Base-by-base conservation (phyloP, 2,329 filamentous ascomycete genomes). In the Basipetospora chlamydospora region DNA sequence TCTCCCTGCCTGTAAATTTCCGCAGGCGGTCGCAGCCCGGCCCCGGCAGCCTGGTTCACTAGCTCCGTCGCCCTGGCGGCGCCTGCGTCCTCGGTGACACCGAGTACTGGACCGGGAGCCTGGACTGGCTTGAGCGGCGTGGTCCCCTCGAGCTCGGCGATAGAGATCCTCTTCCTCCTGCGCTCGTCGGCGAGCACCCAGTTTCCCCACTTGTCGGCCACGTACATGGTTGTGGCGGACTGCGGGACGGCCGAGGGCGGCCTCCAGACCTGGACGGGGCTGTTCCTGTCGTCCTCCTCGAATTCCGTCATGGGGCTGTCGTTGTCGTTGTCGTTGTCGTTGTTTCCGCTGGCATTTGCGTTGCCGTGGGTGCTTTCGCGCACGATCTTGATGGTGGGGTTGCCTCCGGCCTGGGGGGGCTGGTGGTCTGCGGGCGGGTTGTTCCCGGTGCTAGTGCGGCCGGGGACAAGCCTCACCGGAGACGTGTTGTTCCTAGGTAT, bases 121-220 rank as follows among this genome's bases (percentile, higher is more conserved):
- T 40, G 13, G 33, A 42, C 26, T 2, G 16, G 6, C 33, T 26
- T 17, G 4, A 35, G 11, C 3, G 25, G 37, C 12, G 26, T 25
- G 12, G 30, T 20, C 17, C 28, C 23, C 15, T 38, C 29, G 18
- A 38, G 22, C 18, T 32, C 36, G 16, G 34, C 38, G 48, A 41
- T 33, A 20, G 37, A 37, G 9, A 41, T 44, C 38, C 6, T 48
- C 43, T 13, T 48, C 25, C 9, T 47, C 43, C 3, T 48, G 48
- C 12, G 47, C 44, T 25, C 50, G 40, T 61, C 61, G 25, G 58
- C 58, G 6, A 70, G 54, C 12, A 67, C 57, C 68, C 68, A 72
- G 46, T 72, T 71, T 1, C 67, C 64, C 43, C 58, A 57, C 47
- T 58, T 63, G 46, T 73, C 67, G 23, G 66, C 60, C 32, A 70